These are phyloP conservation scores for Exophiala viscosa DNA, from an alignment of 2,329 filamentous ascomycete genomes.

Conservation along the genomic window DNA sequence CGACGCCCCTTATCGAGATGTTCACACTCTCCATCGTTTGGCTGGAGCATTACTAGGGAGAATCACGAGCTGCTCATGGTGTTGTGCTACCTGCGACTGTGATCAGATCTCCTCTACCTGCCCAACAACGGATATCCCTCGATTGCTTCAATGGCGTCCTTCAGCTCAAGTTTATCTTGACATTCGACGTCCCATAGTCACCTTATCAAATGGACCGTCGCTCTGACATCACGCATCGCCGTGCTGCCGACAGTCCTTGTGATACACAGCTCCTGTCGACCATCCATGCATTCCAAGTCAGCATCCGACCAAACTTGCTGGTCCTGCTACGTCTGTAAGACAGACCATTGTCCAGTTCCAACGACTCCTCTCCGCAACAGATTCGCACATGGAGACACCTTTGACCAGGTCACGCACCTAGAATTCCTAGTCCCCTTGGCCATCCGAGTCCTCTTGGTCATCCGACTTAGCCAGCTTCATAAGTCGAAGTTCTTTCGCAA, in stretches of 20 bases:
- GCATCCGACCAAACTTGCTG: no score
- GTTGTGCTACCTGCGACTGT: not conserved
- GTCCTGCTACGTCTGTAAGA: no score
- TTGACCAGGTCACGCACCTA: not conserved
- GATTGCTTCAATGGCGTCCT: not conserved
- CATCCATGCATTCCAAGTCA: no score
- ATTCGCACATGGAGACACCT: no score
- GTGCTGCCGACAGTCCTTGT: no score
- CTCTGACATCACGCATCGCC: not conserved
- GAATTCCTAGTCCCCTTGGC: no score
- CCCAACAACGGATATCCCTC: not conserved
- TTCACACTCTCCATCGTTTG: not conserved
- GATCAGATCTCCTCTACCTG: not conserved
- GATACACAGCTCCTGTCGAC: no score
- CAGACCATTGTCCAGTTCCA: no score
- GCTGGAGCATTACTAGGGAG: not conserved
- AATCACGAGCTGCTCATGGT: no score
- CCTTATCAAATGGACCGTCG: not conserved
- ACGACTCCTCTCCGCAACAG: no score
- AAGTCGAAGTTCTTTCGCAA: not conserved
- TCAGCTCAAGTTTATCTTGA: not conserved
- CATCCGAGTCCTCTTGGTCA: no score
- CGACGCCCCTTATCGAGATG: no score
- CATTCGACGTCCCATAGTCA: not conserved
- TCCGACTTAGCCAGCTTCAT: not conserved